Conservation (phyloP, 176 grass and related monocot species). For the Typha latifolia region DNA sequence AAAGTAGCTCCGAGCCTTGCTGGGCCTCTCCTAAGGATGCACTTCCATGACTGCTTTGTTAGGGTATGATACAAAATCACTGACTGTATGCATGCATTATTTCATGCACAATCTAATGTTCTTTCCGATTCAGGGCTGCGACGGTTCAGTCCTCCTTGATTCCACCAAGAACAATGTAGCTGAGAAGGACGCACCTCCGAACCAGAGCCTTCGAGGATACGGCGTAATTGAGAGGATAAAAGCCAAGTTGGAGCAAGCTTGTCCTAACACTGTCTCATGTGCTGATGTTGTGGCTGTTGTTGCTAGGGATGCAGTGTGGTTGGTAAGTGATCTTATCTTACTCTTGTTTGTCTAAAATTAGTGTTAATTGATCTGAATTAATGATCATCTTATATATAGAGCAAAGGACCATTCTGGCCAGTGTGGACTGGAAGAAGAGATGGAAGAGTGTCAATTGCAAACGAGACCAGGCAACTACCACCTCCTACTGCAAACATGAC, state of each 20-base stretch:
- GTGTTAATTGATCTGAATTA: neutral
- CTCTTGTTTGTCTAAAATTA: neutral
- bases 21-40: constrained; percentile 46
- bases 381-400: constrained; percentile 6
- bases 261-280: constrained; percentile 43
- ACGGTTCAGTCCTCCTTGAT: constrained; percentile 48
- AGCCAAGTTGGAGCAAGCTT: constrained; percentile 36
- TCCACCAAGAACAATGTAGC: constrained; percentile 31
- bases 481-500: constrained; percentile 32
- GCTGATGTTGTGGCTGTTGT: constrained; percentile 41
- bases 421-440: constrained; percentile 44
- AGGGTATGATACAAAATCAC: constrained; percentile 25
- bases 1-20: constrained; percentile 29
- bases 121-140: constrained; percentile 38
- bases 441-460: constrained; percentile 27
- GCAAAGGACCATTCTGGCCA: constrained; percentile 36
- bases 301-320: constrained; percentile 37
- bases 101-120: neutral
- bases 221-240: constrained; percentile 35
- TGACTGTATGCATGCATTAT: constrained; percentile 2
- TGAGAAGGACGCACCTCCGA: constrained; percentile 48
- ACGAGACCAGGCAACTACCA: constrained; percentile 28
- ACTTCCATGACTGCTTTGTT: constrained; percentile 83
- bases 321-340: constrained; percentile 12
- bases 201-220: constrained; percentile 40